Evolutionary conservation across 2,329 filamentous ascomycete genomes (phyloP), one percentile per base, ranked within the genome.

Genomic region (Metarhizium brunneum): DNA sequence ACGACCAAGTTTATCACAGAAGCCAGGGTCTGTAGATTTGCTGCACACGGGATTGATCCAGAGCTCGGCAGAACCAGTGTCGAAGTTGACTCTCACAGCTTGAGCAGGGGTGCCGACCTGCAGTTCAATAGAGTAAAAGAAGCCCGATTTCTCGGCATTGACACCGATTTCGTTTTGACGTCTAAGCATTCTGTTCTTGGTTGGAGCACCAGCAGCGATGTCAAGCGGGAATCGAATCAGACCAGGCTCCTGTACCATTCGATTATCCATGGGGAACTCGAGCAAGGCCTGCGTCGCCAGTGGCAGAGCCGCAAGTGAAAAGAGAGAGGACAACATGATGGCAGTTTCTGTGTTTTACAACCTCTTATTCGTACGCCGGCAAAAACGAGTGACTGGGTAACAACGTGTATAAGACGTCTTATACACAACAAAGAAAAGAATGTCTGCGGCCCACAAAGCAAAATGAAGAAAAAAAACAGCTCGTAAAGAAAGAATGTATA

Each of bases 41-140:
- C 60, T 60, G 60, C 73, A 75, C 7, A 67, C 62, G 6, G 73
- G 72, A 55, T 75, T 73, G 42, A 75, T 70, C 73, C 72, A 75
- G 5, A 73, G 65, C 59, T 75, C 72, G 8, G 66, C 63, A 4
- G 72, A 74, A 16, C 71, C 71, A 0, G 73, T 75, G 56, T 75
- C 72, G 51, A 75, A 67, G 57, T 71, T 67, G 57, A 75, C 69
- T 38, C 64, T 69, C 48, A 75, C 69, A 4, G 60, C 54, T 55
- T 74, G 71, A 5, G 65, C 64, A 4, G 73, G 73, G 0, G 67
- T 72, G 8, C 73, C 73, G 40, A 75, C 61, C 13, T 59, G 57
- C 20, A 75, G 56, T 16, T 72, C 67, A 49, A 73, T 70, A 43
- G 67, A 70, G 63, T 75, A 73, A 55, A 70, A 68, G 57, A 67